Evolutionary conservation across 2,329 filamentous ascomycete genomes (phyloP), one percentile per base, ranked within the genome.

Genomic region (Trichoderma lentiforme): DNA sequence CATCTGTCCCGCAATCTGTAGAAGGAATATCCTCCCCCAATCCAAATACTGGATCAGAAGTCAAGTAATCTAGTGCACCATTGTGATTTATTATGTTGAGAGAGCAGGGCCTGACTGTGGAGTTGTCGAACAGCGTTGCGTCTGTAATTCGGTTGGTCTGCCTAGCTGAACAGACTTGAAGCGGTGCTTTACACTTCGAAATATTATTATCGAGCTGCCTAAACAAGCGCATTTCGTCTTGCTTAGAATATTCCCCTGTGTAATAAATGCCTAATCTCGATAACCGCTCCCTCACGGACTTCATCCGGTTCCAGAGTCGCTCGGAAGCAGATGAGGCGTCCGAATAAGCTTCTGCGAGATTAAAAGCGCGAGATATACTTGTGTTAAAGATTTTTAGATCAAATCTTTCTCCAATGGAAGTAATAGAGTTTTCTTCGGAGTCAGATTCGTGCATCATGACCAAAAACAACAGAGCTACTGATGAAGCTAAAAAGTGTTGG

Each of bases 191-290:
- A 15, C 39, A 7, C 39, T n/a, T 43, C 1, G 15, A 15, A n/a
- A 1, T 0, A 43, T 43, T 0, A 43, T 43, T 43, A 1, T 43
- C 18, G 39, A 18, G 39, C 6, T n/a, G 14, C 3, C 4, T n/a
- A 0, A n/a, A 4, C 2, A 43, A 43, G 39, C 0, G 6, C 3
- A n/a, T 9, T 1, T n/a, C 15, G 6, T n/a, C 3, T 43, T 1
- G 15, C 39, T 43, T 43, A 9, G 39, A 9, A 43, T 43, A 0
- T 0, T 43, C 18, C 0, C 15, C 1, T 18, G 15, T 43, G 39
- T 43, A 43, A n/a, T 18, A 4, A 7, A 43, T 43, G 39, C 39
- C 39, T 7, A 43, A 4, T n/a, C 7, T 43, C 0, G 39, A 43
- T n/a, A 43, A n/a, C 4, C 15, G 1, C 15, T 43, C 39, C 7